A percentile compares a stretch with the other conserved stretches of the same genome.
phyloP scores from a whole-genome alignment of 352 stramenopile genomes.

The Globisporangium camurandrum region DNA sequence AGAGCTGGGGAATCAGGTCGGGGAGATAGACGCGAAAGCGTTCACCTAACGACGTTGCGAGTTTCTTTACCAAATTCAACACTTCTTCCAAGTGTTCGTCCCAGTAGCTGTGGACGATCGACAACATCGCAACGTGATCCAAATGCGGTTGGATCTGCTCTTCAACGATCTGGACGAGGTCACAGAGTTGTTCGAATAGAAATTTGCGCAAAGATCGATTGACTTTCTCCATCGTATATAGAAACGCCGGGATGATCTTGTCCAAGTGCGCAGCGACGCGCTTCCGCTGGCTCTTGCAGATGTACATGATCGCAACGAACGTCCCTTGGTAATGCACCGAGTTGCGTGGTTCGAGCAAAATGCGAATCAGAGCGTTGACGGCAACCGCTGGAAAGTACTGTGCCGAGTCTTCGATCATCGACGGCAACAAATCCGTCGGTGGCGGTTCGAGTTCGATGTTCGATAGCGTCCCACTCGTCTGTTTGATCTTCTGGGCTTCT shows the following conservation, averaged over 20 bases:
- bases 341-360: constrained; percentile 95
- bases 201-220: constrained; percentile 89
- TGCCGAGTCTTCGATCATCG: constrained; percentile 79
- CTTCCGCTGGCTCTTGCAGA: constrained; percentile 95
- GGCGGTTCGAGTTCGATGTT: constrained; percentile 56
- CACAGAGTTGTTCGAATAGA: constrained; percentile 94
- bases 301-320: constrained; percentile 98
- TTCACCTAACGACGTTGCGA: constrained; percentile 78
- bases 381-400: constrained; percentile 97
- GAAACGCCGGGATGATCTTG: constrained; percentile 96
- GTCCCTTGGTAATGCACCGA: constrained; percentile 95
- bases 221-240: constrained; percentile 89
- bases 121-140: constrained; percentile 76
- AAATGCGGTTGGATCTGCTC: constrained; percentile 93
- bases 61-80: constrained; percentile 95
- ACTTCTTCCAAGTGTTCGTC: constrained; percentile 94
- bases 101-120: constrained; percentile 80
- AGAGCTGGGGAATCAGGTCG: constrained; percentile 81
- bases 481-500: constrained; percentile 60
- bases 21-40: constrained; percentile 87
- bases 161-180: constrained; percentile 95
- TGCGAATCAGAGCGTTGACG: constrained; percentile 95
- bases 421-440: constrained; percentile 69
- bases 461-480: constrained; percentile 59
- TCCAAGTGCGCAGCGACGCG: constrained; percentile 93